Evolutionary conservation across 2,329 filamentous ascomycete species (phyloP).

Genomic region (Pestalotiopsis sp.): DNA sequence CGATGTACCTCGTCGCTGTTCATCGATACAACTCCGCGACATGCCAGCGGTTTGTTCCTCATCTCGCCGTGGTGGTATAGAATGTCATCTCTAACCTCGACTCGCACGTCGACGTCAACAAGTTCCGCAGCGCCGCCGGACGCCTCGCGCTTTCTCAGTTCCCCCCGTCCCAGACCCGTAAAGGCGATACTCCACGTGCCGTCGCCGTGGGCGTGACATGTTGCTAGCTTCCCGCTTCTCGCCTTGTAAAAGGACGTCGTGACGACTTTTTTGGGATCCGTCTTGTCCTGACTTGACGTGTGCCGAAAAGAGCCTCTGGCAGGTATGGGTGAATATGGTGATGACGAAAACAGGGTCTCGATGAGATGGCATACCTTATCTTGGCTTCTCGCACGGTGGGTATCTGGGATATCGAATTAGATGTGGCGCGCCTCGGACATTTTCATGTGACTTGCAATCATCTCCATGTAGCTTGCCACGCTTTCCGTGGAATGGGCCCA

Average conservation of each 20-base stretch:
- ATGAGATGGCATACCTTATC: neutral
- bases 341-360: neutral
- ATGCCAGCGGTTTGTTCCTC: slow-evolving; percentile 6
- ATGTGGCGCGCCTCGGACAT: neutral
- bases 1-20: slow-evolving; percentile 9
- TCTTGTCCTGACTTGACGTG: slow-evolving; percentile 13
- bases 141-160: neutral
- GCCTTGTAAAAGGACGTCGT: slow-evolving; percentile 12
- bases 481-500: slow-evolving; percentile 15
- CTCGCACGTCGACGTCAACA: neutral
- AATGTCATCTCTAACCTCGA: neutral
- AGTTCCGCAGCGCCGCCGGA: neutral
- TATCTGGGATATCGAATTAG: neutral
- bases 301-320: slow-evolving; percentile 6
- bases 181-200: slow-evolving; percentile 13
- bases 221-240: slow-evolving; percentile 3
- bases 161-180: slow-evolving; percentile 1
- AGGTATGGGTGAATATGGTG: neutral
- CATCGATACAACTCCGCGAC: neutral
- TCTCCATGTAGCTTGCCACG: slow-evolving; percentile 8
- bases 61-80: slow-evolving; percentile 8
- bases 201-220: slow-evolving; percentile 14
- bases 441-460: neutral
- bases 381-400: neutral
- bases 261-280: slow-evolving; percentile 13